phyloP scores from a whole-genome alignment of 148 eudicot genomes.

The Vaccinium myrtillus region DNA sequence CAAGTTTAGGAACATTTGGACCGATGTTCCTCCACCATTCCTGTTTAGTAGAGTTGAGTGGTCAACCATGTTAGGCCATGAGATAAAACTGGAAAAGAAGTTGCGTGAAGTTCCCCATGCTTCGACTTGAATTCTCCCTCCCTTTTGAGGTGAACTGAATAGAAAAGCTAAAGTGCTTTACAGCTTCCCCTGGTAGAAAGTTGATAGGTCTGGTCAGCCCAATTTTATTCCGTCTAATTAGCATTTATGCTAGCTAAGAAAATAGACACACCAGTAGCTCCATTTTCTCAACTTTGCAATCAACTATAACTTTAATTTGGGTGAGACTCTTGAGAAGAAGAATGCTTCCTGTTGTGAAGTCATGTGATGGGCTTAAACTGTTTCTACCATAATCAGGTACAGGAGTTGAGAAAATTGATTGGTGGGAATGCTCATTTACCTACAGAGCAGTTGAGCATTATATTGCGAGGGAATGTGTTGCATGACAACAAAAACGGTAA shows the following conservation, averaged over 20 bases:
- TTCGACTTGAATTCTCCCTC: neutral
- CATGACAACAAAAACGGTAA: slow-evolving; percentile 57
- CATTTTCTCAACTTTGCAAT: neutral
- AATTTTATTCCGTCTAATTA: neutral
- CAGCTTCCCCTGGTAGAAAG: slow-evolving; percentile 2
- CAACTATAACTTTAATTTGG: neutral
- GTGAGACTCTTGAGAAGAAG: neutral
- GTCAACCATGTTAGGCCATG: neutral
- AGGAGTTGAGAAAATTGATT: slow-evolving; percentile 68
- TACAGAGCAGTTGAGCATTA: slow-evolving; percentile 61
- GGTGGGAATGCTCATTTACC: slow-evolving; percentile 51
- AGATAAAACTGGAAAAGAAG: neutral
- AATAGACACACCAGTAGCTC: neutral
- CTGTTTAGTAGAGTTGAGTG: slow-evolving; percentile 5
- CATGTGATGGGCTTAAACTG: slow-evolving; percentile 1
- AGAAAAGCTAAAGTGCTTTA: neutral
- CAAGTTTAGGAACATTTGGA: neutral
- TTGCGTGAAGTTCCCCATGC: neutral
- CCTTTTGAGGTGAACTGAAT: neutral
- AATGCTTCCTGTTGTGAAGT: slow-evolving; percentile 10
- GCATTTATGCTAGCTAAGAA: neutral
- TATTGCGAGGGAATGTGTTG: slow-evolving; percentile 67
- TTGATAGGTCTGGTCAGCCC: neutral
- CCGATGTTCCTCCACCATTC: neutral
- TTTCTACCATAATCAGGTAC: slow-evolving; percentile 43